These are phyloP conservation scores for Sarocladium kiliense DNA, from an alignment of 2,329 filamentous ascomycete species.

Conservation along the genomic window DNA sequence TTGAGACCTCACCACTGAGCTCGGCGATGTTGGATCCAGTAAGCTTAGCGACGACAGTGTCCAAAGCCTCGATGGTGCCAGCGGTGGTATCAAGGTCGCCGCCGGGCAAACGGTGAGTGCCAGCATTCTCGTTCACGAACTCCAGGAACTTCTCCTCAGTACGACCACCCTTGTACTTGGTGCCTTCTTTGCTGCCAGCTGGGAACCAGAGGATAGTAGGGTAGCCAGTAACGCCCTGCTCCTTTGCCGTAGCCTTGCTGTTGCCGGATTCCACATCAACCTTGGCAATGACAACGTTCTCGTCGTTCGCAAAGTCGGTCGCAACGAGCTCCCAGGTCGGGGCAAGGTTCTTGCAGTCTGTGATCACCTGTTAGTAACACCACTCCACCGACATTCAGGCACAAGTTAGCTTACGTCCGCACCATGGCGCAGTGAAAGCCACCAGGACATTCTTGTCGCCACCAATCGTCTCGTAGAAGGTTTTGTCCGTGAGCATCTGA, in stretches of 20 bases:
- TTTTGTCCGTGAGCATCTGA: conserved; percentile 71
- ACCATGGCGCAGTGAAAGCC: conserved; percentile 98
- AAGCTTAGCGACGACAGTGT: conserved; percentile 71
- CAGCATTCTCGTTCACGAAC: conserved; percentile 84
- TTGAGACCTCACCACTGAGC: conserved; percentile 66
- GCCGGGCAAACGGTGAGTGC: conserved; percentile 77
- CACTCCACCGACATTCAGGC: not conserved
- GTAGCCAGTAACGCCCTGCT: conserved; percentile 78
- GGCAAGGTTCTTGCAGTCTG: conserved; percentile 95
- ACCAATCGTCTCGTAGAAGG: conserved; percentile 74
- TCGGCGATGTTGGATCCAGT: conserved; percentile 56
- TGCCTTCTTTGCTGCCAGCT: conserved; percentile 68
- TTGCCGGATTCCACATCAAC: conserved; percentile 88
- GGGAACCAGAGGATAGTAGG: conserved; percentile 98
- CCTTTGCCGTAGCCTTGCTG: conserved; percentile 70
- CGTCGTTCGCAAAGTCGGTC: conserved; percentile 71
- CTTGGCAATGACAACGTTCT: conserved; percentile 82
- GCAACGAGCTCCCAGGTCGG: conserved; percentile 88
- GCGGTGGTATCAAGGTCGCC: conserved; percentile 74
- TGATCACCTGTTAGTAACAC: not conserved
- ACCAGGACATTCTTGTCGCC: conserved; percentile 86
- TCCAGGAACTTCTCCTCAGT: conserved; percentile 69
- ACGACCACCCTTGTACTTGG: conserved; percentile 71
- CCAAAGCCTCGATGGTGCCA: conserved; percentile 76
- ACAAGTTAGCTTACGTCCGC: conserved; percentile 72